Base-by-base conservation (phyloP, 202 grass and related monocot genomes). In the Dendrocalamus latiflorus region DNA sequence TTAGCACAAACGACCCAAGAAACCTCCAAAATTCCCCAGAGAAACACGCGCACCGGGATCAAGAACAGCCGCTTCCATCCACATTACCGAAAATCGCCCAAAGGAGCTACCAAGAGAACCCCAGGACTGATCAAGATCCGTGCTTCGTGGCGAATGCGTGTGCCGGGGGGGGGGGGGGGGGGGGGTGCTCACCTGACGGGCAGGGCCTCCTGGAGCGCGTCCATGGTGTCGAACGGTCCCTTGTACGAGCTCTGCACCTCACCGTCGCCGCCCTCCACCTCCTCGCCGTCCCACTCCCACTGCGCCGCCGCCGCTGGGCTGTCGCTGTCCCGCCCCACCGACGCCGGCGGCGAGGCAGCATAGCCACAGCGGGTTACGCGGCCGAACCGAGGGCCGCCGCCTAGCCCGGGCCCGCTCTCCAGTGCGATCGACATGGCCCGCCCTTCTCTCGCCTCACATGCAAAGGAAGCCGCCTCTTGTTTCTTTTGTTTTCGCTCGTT, bases 161-260 rank as follows among this genome's bases (percentile, higher is more conserved):
- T n/a, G n/a, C n/a, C n/a, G 28, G 28, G 28, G 1, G 28, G 28
- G 26, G 26, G 1, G 26, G 26, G 26, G 26, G 26, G 26, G 26
- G 26, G 60, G 54, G 55, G n/a, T 20, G 25, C 64, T 63, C 84
- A 94, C 95, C 92, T 98, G 74, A 90, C 84, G 76, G 95, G 89
- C 47, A 98, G 90, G 11, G 92, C 91, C 54, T 93, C 90, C 79
- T 98, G 86, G 42, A 98, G 86, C 45, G 90, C 85, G 78, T 98
- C 95, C 95, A 98, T 91, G 72, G 92, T 85, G 75, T 94, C 95
- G 67, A 98, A 83, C 45, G 92, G 90, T 6, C 86, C 92, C 82
- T 83, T 94, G 71, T 82, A 94, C 25, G 84, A 89, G 71, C 95
- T 98, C 92, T 94, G 92, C 59, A 98, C 95, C 93, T 95, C 93